A percentile compares a stretch with the other conserved stretches of the same genome.
These are phyloP conservation scores for Notholithocarpus densiflorus DNA, from an alignment of 306 rosid species.

Conservation along the genomic window DNA sequence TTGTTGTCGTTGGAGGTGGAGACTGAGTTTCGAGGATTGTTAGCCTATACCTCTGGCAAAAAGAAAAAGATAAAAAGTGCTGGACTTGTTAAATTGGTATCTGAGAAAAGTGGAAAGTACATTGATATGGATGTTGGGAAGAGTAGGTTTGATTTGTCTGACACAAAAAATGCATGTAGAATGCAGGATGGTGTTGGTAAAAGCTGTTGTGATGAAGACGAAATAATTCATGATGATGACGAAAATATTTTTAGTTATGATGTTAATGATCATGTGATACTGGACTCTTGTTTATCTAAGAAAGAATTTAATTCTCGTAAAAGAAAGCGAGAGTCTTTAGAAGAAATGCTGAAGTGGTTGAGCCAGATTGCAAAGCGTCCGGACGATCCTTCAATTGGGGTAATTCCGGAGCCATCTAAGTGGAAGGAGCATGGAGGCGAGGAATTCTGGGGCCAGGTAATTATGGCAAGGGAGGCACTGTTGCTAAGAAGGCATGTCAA, in stretches of 20 bases:
- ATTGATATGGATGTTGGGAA: constrained; percentile 25
- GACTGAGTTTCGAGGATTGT: constrained; percentile 43
- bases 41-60: constrained; percentile 23
- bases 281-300: constrained; percentile 24
- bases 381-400: constrained; percentile 40
- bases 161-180: constrained; percentile 20
- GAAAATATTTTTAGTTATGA: neutral
- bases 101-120: constrained; percentile 26
- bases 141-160: constrained; percentile 22
- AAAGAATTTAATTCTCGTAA: constrained; percentile 34
- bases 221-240: constrained; percentile 1
- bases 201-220: constrained; percentile 13
- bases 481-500: constrained; percentile 28
- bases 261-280: constrained; percentile 14
- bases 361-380: constrained; percentile 48
- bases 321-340: constrained; percentile 60
- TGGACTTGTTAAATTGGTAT: constrained; percentile 25
- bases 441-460: constrained; percentile 50
- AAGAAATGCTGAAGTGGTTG: constrained; percentile 73
- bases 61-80: constrained; percentile 29
- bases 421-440: constrained; percentile 49
- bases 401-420: constrained; percentile 54
- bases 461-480: constrained; percentile 54
- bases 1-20: constrained; percentile 46
- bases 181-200: constrained; percentile 19